Percentiles rank a stretch among this genome's conserved stretches.
These are phyloP conservation scores for Echria macrotheca DNA, from an alignment of 495 filamentous ascomycete species.

Conservation along the genomic window DNA sequence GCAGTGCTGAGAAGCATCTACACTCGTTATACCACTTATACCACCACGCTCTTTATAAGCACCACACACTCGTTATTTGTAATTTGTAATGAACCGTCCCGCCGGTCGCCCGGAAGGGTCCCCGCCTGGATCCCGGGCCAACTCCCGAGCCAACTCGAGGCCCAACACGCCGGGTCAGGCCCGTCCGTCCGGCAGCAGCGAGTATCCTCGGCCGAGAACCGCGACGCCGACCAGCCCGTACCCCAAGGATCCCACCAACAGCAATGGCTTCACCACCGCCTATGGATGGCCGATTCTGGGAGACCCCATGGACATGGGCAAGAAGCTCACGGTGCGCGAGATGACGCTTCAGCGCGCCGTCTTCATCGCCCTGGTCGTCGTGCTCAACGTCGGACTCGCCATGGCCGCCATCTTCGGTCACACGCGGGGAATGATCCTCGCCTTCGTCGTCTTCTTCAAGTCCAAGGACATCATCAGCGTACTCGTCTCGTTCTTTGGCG, in stretches of 20 bases:
- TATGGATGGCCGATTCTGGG: neutral
- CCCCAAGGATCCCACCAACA: neutral
- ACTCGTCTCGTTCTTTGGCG: neutral
- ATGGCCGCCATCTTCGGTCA: neutral
- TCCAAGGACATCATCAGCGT: constrained; percentile 5
- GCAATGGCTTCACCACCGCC: neutral
- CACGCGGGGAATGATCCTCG: neutral
- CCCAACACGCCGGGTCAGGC: neutral
- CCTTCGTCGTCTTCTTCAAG: constrained; percentile 2
- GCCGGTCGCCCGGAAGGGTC: too few relatives aligned
- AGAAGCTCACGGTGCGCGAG: neutral
- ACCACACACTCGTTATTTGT: too few relatives aligned
- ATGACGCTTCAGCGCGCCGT: neutral
- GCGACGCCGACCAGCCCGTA: neutral
- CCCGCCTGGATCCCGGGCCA: too few relatives aligned
- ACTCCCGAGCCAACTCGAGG: too few relatives aligned
- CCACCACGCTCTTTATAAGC: too few relatives aligned
- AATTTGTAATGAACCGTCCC: too few relatives aligned
- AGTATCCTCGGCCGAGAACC: constrained; percentile 1
- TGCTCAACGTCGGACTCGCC: constrained; percentile 2
- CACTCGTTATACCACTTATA: too few relatives aligned
- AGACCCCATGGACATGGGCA: neutral
- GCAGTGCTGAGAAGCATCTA: too few relatives aligned
- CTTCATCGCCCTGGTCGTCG: neutral
- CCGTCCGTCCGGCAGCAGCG: neutral